Base-by-base conservation (phyloP, 768 basidiomycete genomes). In the Mycena haematopus region DNA sequence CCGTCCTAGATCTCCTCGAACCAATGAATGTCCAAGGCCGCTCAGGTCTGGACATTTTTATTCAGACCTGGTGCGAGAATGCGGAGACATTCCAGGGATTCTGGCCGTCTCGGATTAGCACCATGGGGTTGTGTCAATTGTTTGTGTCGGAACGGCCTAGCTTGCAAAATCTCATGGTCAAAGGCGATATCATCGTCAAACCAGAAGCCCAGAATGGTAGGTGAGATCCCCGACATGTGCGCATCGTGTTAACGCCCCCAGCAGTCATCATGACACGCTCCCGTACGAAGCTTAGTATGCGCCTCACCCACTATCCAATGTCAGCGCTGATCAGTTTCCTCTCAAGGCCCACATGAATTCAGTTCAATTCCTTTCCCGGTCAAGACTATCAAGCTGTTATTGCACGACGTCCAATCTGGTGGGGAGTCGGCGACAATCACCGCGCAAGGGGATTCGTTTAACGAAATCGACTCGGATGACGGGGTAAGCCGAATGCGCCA, bases 231-330 rank as follows among this genome's bases (percentile, higher is more conserved):
- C 56, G 58, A 46, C 36, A 54, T 44, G 44, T 21, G 17, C 21
- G 31, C 36, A 49, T 35, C n/a, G 25, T 54, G 53, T 66, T 40
- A 19, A 57, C 58, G 45, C 52, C 54, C 60, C 59, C 56, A 60
- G 63, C 72, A 96, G 95, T 94, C 70, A 98, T 99, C 75, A 94
- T 98, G 92, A 99, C 97, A 51, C 87, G 97, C 64, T 96, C 96
- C 33, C 84, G 87, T 70, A 93, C 97, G 53, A 92, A 88, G 78
- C 83, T 81, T 67, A 90, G 96, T 97, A 76, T 74, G 90, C 76
- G 61, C 42, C 17, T 52, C 52, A 55, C 61, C 31, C 63, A 24
- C 60, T 29, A 62, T 36, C 51, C 33, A 35, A 56, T 62, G 53
- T 65, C 60, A 45, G 19, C 52, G 15, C 49, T 56, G 57, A 74